phyloP scores from a whole-genome alignment of 2,329 filamentous ascomycete genomes.

The Neopestalotiopsis rosae region DNA sequence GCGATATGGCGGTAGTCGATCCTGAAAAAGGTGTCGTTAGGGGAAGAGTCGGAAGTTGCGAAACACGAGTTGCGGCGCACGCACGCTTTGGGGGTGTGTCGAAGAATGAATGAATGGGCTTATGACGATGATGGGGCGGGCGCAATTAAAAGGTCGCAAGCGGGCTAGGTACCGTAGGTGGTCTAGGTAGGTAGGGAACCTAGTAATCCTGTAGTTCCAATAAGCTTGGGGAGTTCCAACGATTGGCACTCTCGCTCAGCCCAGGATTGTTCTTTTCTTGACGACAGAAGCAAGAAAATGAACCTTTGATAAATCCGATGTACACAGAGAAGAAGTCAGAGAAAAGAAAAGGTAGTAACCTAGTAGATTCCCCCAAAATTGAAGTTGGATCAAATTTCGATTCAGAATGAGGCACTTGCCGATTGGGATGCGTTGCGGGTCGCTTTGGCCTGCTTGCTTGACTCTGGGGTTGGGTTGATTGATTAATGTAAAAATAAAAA shows the following conservation, averaged over 20 bases:
- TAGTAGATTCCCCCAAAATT: not conserved
- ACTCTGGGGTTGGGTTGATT: not conserved
- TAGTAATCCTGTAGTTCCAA: not conserved
- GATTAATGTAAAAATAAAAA: not conserved
- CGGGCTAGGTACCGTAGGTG: not conserved
- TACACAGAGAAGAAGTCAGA: not conserved
- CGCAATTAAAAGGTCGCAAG: conserved; percentile 31
- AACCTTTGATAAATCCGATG: not conserved
- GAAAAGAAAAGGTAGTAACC: not conserved
- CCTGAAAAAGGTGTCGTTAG: not conserved
- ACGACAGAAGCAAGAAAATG: not conserved
- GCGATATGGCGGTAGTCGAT: conserved; percentile 15
- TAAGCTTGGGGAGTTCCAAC: not conserved
- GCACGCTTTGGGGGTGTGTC: conserved; percentile 7
- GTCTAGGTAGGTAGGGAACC: too few relatives aligned
- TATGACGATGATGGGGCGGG: conserved; percentile 24
- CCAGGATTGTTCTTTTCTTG: not conserved
- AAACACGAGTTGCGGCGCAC: conserved; percentile 9
- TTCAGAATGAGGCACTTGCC: not conserved
- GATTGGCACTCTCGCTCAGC: not conserved
- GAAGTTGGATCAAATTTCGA: not conserved
- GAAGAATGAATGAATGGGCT: conserved; percentile 8
- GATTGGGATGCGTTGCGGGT: not conserved
- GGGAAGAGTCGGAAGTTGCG: conserved; percentile 15
- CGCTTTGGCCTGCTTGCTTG: not conserved